These are phyloP conservation scores for Solanum raphanifolium DNA, from an alignment of 257 asterid species.

Conservation along the genomic window DNA sequence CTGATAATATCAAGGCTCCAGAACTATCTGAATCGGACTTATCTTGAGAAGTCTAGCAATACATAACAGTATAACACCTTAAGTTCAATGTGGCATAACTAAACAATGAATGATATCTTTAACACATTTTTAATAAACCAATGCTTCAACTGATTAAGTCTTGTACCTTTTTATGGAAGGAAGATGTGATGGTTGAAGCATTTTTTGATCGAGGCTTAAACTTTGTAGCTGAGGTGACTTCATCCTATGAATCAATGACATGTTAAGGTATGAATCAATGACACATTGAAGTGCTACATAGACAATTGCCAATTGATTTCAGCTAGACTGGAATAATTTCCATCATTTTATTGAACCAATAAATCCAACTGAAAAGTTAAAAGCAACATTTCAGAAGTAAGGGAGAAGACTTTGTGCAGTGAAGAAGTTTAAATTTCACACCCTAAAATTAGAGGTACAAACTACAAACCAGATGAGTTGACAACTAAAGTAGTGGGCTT, in stretches of 20 bases:
- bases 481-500: not conserved
- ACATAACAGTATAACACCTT: not conserved
- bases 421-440: not conserved
- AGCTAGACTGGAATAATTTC: not conserved
- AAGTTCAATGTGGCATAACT: not conserved
- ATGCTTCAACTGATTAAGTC: not conserved
- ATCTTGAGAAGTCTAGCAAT: conserved; percentile 8
- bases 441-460: not conserved
- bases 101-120: not conserved
- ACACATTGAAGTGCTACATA: not conserved
- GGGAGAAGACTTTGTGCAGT: not conserved
- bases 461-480: not conserved
- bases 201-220: conserved; percentile 14
- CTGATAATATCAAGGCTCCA: conserved; percentile 6
- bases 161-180: conserved; percentile 38
- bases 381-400: not conserved
- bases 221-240: conserved; percentile 25
- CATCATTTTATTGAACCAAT: not conserved
- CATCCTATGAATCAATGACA: conserved; percentile 1
- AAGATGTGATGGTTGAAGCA: conserved; percentile 25
- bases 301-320: not conserved
- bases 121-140: not conserved
- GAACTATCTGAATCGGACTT: conserved; percentile 10
- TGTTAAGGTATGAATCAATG: not conserved
- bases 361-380: not conserved